Evolutionary conservation across 805 yeast genomes (phyloP).

Genomic region (Candida quercuum): DNA sequence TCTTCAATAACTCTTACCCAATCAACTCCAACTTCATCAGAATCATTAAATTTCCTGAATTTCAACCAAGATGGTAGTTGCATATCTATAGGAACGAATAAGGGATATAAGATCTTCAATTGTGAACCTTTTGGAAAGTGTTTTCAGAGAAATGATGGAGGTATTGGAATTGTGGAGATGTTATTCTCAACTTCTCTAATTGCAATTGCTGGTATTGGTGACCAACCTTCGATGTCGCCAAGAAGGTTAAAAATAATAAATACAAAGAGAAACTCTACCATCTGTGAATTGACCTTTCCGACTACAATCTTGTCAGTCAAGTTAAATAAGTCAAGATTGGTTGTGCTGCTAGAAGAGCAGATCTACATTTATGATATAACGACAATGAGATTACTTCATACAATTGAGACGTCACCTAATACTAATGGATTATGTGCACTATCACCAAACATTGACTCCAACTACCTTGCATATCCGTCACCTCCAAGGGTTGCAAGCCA

Average conservation of each 20-base stretch:
- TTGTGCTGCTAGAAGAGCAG: constrained; percentile 59
- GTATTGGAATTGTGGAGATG: constrained; percentile 70
- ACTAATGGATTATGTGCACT: constrained; percentile 57
- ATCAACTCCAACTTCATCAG: constrained; percentile 2
- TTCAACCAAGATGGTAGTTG: constrained; percentile 76
- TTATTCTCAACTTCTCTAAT: constrained; percentile 66
- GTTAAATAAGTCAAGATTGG: constrained; percentile 58
- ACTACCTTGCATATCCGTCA: constrained; percentile 67
- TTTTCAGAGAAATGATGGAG: constrained; percentile 42
- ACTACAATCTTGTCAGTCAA: constrained; percentile 54
- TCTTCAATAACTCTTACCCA: neutral
- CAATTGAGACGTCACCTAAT: constrained; percentile 42
- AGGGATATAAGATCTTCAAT: constrained; percentile 61
- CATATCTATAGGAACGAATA: constrained; percentile 60
- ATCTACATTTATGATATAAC: constrained; percentile 69
- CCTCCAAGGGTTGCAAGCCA: constrained; percentile 52
- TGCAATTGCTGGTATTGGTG: constrained; percentile 71
- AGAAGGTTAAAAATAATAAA: constrained; percentile 77
- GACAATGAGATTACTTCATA: constrained; percentile 59
- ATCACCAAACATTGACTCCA: constrained; percentile 45
- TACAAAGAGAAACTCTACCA: constrained; percentile 55
- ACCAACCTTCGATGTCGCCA: constrained; percentile 65
- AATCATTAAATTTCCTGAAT: constrained; percentile 42
- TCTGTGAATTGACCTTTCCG: constrained; percentile 72
- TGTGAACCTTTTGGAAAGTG: constrained; percentile 64